Conservation (phyloP, 257 asterid genomes). For the Ligustrum vulgare region DNA sequence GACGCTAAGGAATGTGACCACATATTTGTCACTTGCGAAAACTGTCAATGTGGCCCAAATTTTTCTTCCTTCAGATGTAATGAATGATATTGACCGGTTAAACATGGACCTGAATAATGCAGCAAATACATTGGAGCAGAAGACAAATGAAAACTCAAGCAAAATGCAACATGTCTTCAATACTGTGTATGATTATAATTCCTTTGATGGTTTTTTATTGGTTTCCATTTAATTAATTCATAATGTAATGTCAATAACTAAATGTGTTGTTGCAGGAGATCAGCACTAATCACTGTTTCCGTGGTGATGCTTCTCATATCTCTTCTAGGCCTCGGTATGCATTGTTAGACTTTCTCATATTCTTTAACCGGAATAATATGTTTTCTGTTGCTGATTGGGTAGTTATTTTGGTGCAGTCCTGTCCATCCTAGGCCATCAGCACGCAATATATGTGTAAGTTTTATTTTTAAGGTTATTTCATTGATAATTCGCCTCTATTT, state of each 20-base stretch:
- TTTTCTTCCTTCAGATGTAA: conserved; percentile 84
- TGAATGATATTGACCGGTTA: conserved; percentile 64
- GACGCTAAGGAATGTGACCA: conserved; percentile 82
- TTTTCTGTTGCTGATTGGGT: conserved; percentile 22
- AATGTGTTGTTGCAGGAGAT: conserved; percentile 52
- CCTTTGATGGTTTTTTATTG: not conserved
- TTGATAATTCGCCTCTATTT: conserved; percentile 7
- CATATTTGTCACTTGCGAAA: conserved; percentile 72
- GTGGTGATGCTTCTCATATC: conserved; percentile 80
- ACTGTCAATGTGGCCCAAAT: conserved; percentile 81
- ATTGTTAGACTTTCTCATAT: conserved; percentile 3
- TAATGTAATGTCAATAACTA: conserved; percentile 11
- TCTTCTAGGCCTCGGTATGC: conserved; percentile 85
- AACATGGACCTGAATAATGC: conserved; percentile 68
- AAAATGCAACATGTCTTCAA: conserved; percentile 65
- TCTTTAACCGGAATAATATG: conserved; percentile 4
- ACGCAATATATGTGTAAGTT: conserved; percentile 72
- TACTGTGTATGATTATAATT: conserved; percentile 64
- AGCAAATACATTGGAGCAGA: conserved; percentile 63
- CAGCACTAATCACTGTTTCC: conserved; percentile 67
- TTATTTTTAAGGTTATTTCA: not conserved
- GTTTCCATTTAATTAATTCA: conserved; percentile 2
- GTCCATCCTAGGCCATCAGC: conserved; percentile 78
- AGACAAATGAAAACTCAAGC: conserved; percentile 68
- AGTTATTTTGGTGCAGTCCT: conserved; percentile 50